Percentiles rank a stretch among this genome's conserved stretches.
phyloP scores from a whole-genome alignment of 1,284 basidiomycete genomes.

The Rhodotorula sp. region DNA sequence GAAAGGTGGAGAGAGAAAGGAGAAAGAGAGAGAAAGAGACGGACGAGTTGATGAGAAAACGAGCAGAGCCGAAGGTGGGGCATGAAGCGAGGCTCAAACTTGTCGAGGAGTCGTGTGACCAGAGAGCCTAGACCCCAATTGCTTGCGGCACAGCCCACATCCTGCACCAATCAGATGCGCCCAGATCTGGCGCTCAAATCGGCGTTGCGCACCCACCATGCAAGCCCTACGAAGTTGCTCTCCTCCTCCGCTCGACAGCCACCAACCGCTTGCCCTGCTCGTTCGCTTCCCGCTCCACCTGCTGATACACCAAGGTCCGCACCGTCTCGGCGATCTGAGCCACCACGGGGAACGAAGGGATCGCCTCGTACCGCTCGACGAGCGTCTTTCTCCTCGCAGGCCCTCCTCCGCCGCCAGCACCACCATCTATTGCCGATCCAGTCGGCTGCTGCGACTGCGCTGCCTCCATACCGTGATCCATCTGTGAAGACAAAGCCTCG shows the following conservation, averaged over 20 bases:
- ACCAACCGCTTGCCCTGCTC: not conserved
- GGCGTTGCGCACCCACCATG: too few relatives aligned
- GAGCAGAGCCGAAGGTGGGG: slow-evolving; percentile 4
- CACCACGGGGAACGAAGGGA: slow-evolving; percentile 51
- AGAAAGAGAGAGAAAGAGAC: not conserved
- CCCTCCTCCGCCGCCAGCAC: not conserved
- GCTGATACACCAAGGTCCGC: slow-evolving; percentile 41
- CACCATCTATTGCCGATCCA: not conserved
- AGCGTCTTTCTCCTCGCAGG: slow-evolving; percentile 28
- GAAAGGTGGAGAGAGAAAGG: not conserved
- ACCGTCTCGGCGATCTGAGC: slow-evolving; percentile 47
- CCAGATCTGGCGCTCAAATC: not conserved
- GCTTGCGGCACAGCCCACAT: too few relatives aligned
- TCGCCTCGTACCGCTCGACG: slow-evolving; percentile 50
- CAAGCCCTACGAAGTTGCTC: not conserved
- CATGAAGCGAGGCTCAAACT: not conserved
- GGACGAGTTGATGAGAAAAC: not conserved
- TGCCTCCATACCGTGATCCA: too few relatives aligned
- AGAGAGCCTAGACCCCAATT: not conserved
- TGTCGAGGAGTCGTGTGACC: not conserved
- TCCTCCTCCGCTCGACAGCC: not conserved
- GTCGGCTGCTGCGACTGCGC: too few relatives aligned
- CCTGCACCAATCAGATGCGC: not conserved
- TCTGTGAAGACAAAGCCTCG: not conserved
- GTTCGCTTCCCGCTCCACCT: slow-evolving; percentile 9